Percentiles rank a stretch among this genome's conserved stretches.
Evolutionary conservation across 257 asterid species (phyloP).

Genomic region (Scutellaria baicalensis): DNA sequence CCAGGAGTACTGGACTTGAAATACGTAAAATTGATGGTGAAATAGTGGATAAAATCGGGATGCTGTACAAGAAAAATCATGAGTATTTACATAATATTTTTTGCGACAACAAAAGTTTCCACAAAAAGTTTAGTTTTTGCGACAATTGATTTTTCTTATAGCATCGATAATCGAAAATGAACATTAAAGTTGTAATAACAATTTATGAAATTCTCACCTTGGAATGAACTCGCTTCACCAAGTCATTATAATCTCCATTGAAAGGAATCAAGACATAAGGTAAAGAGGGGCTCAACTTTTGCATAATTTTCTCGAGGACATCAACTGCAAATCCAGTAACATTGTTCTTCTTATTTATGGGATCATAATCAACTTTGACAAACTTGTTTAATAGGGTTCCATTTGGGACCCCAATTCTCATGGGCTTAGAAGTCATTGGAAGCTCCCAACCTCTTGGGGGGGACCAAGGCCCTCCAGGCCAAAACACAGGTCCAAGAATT

Average conservation of each 20-base stretch:
- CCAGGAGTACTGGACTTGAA: too few species aligned
- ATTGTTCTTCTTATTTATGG: neutral
- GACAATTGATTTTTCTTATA: too few species aligned
- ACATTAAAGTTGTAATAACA: too few species aligned
- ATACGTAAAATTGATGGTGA: too few species aligned
- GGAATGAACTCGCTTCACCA: constrained; percentile 21
- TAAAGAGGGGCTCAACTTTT: constrained; percentile 5
- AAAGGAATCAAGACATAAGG: constrained; percentile 13
- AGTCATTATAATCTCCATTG: constrained; percentile 9
- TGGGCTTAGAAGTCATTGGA: constrained; percentile 12
- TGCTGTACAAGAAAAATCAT: too few species aligned
- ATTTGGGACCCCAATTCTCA: constrained; percentile 34
- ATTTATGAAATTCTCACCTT: constrained; percentile 14
- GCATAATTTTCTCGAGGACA: constrained; percentile 16
- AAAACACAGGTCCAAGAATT: constrained; percentile 16
- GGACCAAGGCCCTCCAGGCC: constrained; percentile 28
- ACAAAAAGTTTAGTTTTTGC: too few species aligned
- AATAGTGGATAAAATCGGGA: too few species aligned
- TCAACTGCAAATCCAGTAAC: constrained; percentile 29
- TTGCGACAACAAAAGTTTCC: too few species aligned
- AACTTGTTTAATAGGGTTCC: constrained; percentile 11
- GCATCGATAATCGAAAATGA: neutral
- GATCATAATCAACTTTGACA: constrained; percentile 20
- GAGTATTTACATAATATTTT: too few species aligned
- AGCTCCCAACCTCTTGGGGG: constrained; percentile 35